Evolutionary conservation across 495 filamentous ascomycete genomes (phyloP).

Genomic region (Tuber brumale): DNA sequence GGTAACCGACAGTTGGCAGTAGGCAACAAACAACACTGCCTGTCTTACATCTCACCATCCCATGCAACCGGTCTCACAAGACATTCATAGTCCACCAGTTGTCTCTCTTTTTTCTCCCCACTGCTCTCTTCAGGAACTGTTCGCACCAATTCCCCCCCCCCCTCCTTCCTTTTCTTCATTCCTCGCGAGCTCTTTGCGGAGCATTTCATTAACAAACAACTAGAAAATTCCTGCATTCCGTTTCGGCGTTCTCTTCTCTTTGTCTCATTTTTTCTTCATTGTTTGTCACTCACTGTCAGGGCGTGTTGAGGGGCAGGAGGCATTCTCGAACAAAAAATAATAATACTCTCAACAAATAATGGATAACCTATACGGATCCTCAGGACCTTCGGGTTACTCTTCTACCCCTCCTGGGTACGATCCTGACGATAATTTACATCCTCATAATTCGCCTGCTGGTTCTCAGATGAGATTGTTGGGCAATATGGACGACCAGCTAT

Average conservation of each 20-base stretch:
- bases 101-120: conserved; percentile 12
- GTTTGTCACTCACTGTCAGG: conserved; percentile 7
- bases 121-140: not conserved
- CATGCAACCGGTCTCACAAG: conserved; percentile 3
- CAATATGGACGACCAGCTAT: conserved; percentile 31
- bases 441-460: conserved; percentile 25
- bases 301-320: not conserved
- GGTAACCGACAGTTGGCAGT: not conserved
- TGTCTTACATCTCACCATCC: not conserved
- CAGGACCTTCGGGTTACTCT: conserved; percentile 29
- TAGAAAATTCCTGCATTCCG: conserved; percentile 9
- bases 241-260: not conserved
- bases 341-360: conserved; percentile 18
- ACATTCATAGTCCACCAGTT: conserved; percentile 16
- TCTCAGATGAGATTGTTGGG: conserved; percentile 37
- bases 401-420: conserved; percentile 27
- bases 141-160: conserved; percentile 3
- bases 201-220: conserved; percentile 17
- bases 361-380: conserved; percentile 31
- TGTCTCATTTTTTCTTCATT: conserved; percentile 4
- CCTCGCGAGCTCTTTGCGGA: conserved; percentile 5
- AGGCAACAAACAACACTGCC: conserved; percentile 31
- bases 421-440: conserved; percentile 26
- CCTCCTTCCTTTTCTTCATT: conserved; percentile 4
- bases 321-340: conserved; percentile 3